Conservation (phyloP, 1,139 yeast species). For the Blastobotrys illinoisensis region DNA sequence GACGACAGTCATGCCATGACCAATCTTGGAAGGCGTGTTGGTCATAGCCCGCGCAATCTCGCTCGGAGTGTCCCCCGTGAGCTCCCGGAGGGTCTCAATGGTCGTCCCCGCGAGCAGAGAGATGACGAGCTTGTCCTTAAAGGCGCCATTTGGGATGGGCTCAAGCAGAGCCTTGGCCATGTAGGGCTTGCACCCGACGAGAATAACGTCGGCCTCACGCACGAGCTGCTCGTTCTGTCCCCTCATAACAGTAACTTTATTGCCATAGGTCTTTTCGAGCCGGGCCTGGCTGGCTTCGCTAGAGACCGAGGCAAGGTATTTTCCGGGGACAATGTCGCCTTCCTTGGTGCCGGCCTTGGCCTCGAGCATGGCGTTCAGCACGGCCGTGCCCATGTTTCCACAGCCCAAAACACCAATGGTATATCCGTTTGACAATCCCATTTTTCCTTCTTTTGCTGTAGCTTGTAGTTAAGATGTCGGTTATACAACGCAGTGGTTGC, state of each 20-base stretch:
- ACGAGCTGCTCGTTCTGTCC: conserved; percentile 59
- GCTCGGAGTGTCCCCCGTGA: conserved; percentile 38
- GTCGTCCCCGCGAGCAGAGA: conserved; percentile 93
- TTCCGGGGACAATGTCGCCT: conserved; percentile 50
- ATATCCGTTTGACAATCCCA: conserved; percentile 36
- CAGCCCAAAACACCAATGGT: conserved; percentile 82
- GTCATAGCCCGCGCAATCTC: conserved; percentile 90
- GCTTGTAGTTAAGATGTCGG: too few relatives aligned
- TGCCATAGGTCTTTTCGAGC: conserved; percentile 42
- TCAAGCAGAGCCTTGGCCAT: conserved; percentile 56
- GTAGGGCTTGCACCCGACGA: conserved; percentile 85
- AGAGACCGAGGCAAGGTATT: conserved; percentile 72
- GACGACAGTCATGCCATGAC: conserved; percentile 90
- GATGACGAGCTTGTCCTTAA: conserved; percentile 58
- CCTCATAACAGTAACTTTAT: conserved; percentile 48
- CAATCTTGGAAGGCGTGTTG: conserved; percentile 88
- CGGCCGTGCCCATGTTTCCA: conserved; percentile 98
- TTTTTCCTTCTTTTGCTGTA: conserved; percentile 1
- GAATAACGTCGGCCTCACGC: conserved; percentile 56
- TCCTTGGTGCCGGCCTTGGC: conserved; percentile 30
- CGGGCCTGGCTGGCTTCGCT: conserved; percentile 47
- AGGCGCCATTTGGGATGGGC: conserved; percentile 37
- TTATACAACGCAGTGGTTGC: background rate
- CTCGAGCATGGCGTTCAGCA: conserved; percentile 67
- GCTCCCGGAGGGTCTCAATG: conserved; percentile 54